Percentiles rank a stretch among this genome's conserved stretches.
phyloP scores from a whole-genome alignment of 2,329 filamentous ascomycete genomes.

The Sporothrix luriei region DNA sequence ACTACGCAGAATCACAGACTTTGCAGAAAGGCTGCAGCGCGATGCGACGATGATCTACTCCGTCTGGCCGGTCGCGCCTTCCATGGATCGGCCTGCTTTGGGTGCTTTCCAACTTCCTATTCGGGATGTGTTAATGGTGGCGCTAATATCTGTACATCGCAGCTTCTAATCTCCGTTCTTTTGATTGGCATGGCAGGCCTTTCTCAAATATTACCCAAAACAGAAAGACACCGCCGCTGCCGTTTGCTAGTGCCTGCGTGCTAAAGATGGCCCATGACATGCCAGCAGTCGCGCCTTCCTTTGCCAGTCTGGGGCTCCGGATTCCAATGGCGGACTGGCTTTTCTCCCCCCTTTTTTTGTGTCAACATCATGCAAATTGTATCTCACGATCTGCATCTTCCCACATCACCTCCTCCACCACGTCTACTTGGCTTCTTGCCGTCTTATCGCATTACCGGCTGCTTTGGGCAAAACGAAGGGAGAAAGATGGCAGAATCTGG shows the following conservation, averaged over 20 bases:
- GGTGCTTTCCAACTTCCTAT: slow-evolving; percentile 25
- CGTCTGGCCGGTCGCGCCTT: slow-evolving; percentile 7
- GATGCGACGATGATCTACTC: slow-evolving; percentile 1
- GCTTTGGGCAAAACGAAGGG: neutral
- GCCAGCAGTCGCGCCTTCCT: slow-evolving; percentile 8
- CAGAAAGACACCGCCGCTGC: neutral
- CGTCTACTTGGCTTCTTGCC: neutral
- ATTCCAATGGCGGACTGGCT: slow-evolving; percentile 5
- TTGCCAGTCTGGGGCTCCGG: slow-evolving; percentile 3
- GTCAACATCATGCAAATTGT: slow-evolving; percentile 1
- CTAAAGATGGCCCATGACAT: slow-evolving; percentile 4
- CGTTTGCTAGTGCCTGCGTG: neutral
- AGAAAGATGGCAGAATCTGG: neutral
- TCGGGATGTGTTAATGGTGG: slow-evolving; percentile 27
- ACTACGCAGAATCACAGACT: neutral
- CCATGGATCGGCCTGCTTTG: neutral
- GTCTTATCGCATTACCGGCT: neutral
- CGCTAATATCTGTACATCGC: neutral
- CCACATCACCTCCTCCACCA: neutral
- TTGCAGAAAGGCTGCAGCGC: neutral
- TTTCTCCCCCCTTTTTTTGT: too few species aligned
- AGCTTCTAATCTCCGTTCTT: slow-evolving; percentile 11
- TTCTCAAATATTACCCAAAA: neutral
- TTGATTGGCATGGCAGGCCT: neutral
- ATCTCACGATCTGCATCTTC: neutral